Percentiles rank a stretch among this genome's conserved stretches.
phyloP scores from a whole-genome alignment of 2,329 filamentous ascomycete genomes.

The Teratosphaeriaceae sp. region DNA sequence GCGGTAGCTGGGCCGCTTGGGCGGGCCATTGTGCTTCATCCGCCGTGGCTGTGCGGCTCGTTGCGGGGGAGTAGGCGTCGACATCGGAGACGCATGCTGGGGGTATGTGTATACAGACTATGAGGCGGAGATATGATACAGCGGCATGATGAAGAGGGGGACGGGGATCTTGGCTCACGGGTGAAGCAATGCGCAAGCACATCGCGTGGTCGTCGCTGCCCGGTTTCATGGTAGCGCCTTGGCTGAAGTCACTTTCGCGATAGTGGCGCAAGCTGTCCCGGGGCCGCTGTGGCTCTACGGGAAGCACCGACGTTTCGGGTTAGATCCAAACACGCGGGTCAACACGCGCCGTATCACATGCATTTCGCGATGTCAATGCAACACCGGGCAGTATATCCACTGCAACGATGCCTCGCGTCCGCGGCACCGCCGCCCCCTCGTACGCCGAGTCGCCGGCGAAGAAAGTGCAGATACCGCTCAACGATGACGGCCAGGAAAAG shows the following conservation, averaged over 20 bases:
- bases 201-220: neutral
- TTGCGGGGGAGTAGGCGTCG: conserved; percentile 3
- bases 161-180: no score
- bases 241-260: no score
- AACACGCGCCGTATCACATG: neutral
- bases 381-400: no score
- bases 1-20: conserved; percentile 25
- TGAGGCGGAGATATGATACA: no score
- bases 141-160: no score
- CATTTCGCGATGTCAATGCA: neutral
- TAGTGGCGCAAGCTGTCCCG: neutral
- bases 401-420: conserved; percentile 28
- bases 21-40: neutral
- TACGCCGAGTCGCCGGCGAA: conserved; percentile 46
- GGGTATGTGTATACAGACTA: no score
- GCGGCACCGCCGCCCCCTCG: conserved; percentile 37
- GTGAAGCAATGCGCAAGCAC: neutral
- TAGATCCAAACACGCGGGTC: no score
- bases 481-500: conserved; percentile 92
- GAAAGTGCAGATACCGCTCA: conserved; percentile 72
- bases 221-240: neutral
- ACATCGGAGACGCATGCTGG: conserved; percentile 4
- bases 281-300: no score
- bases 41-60: conserved; percentile 5
- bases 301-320: neutral